Evolutionary conservation across 2,329 filamentous ascomycete genomes (phyloP).

Genomic region (Chaetothyriales sp.): DNA sequence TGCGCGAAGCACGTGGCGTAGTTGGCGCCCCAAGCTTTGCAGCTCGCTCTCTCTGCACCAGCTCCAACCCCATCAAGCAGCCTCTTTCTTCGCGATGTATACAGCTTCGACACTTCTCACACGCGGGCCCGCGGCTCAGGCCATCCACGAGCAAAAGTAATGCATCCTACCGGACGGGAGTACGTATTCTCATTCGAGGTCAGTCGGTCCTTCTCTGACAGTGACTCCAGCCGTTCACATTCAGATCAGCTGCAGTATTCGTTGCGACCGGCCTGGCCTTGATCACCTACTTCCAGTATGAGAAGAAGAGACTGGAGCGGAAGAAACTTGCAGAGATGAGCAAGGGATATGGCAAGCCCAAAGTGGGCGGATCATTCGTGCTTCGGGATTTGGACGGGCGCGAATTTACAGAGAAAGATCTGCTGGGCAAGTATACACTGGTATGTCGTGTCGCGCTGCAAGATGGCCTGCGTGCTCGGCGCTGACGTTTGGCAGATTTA

Average conservation of each 20-base stretch:
- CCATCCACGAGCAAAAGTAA: conserved; percentile 32
- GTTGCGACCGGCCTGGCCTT: conserved; percentile 62
- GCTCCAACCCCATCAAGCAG: not conserved
- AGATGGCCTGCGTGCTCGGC: not conserved
- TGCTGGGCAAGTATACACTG: conserved; percentile 67
- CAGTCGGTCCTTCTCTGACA: conserved; percentile 7
- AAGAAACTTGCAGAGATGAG: conserved; percentile 79
- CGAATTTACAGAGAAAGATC: conserved; percentile 60
- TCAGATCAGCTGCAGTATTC: conserved; percentile 79
- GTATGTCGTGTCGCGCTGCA: conserved; percentile 24
- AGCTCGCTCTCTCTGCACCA: not conserved
- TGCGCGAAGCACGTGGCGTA: not conserved
- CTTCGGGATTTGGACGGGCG: conserved; percentile 71
- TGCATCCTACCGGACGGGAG: conserved; percentile 30
- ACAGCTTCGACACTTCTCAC: conserved; percentile 11
- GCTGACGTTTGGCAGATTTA: conserved; percentile 53
- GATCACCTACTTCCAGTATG: conserved; percentile 80
- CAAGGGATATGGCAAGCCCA: conserved; percentile 83
- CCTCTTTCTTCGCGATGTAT: conserved; percentile 11
- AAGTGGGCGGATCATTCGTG: conserved; percentile 78
- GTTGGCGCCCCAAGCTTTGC: not conserved
- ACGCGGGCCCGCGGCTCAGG: conserved; percentile 21
- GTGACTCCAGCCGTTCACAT: conserved; percentile 64
- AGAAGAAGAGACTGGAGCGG: conserved; percentile 82
- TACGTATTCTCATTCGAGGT: conserved; percentile 21